Conservation (phyloP, 768 basidiomycete species). For the Plicaturopsis crispa region DNA sequence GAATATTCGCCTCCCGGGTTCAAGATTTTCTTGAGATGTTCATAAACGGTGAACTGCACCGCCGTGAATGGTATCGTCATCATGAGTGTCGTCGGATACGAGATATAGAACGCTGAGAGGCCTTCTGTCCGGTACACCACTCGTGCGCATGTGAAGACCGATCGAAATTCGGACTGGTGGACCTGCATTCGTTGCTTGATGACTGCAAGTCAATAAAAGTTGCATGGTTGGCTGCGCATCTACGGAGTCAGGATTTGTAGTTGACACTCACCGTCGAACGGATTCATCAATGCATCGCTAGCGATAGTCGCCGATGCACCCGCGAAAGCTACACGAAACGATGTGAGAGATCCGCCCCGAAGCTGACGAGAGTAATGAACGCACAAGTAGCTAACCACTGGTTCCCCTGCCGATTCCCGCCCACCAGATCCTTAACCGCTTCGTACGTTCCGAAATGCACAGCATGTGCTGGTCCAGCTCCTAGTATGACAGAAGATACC, state of each 20-base stretch:
- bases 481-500: conserved; percentile 90
- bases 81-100: conserved; percentile 94
- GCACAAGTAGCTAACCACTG: conserved; percentile 86
- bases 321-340: conserved; percentile 59
- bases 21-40: conserved; percentile 78
- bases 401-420: conserved; percentile 74
- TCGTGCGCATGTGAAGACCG: conserved; percentile 78
- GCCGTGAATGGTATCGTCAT: conserved; percentile 99
- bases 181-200: conserved; percentile 99
- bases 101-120: conserved; percentile 89
- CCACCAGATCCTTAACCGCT: conserved; percentile 86
- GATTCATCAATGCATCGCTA: conserved; percentile 98
- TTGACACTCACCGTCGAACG: conserved; percentile 81
- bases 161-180: conserved; percentile 86
- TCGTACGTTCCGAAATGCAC: conserved; percentile 97
- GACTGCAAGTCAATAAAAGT: conserved; percentile 43
- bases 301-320: conserved; percentile 94
- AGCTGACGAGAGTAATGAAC: conserved; percentile 20
- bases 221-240: conserved; percentile 8
- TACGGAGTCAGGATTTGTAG: conserved; percentile 2
- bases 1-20: conserved; percentile 88
- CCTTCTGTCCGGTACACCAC: conserved; percentile 86
- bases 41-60: conserved; percentile 95
- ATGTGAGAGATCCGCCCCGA: background rate
- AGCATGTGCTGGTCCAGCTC: conserved; percentile 97